Percentiles rank a stretch among this genome's conserved stretches.
These are phyloP conservation scores for Ascomycota sp. DNA, from an alignment of 2,329 filamentous ascomycete genomes.

Conservation along the genomic window DNA sequence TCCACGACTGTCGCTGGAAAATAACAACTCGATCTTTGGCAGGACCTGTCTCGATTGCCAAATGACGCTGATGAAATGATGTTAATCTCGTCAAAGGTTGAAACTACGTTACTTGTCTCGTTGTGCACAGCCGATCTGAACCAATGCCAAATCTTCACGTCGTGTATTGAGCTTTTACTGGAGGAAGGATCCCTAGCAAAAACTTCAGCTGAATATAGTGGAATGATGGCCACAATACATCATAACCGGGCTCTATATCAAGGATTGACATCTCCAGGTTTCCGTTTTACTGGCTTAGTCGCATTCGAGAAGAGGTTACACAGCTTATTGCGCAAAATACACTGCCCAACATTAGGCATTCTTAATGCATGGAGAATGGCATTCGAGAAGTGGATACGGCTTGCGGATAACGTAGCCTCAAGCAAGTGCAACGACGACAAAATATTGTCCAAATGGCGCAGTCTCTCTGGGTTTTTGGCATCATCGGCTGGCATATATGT, in stretches of 20 bases:
- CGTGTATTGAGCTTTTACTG: conserved; percentile 37
- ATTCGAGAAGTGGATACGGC: conserved; percentile 40
- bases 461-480: conserved; percentile 44
- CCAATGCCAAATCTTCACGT: conserved; percentile 39
- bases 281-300: conserved; percentile 44
- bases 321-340: conserved; percentile 34
- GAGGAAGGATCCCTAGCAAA: conserved; percentile 33
- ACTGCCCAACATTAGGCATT: conserved; percentile 42
- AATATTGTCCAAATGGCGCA: conserved; percentile 41
- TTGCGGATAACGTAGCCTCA: conserved; percentile 37
- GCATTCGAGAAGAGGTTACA: conserved; percentile 47
- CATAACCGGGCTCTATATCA: conserved; percentile 37
- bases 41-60: conserved; percentile 32
- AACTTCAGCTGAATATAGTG: conserved; percentile 24
- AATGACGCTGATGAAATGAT: conserved; percentile 32
- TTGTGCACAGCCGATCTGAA: conserved; percentile 44
- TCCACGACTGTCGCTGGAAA: not conserved
- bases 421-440: conserved; percentile 30
- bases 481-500: conserved; percentile 44
- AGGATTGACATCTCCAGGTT: conserved; percentile 39
- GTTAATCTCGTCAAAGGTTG: conserved; percentile 29
- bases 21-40: conserved; percentile 1
- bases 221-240: conserved; percentile 28
- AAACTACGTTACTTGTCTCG: conserved; percentile 39
- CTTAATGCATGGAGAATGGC: conserved; percentile 43